A percentile compares a stretch with the other conserved stretches of the same genome.
Evolutionary conservation across 371 early-diverging fungal species (phyloP).

Genomic region (Syncephalastrum monosporum): DNA sequence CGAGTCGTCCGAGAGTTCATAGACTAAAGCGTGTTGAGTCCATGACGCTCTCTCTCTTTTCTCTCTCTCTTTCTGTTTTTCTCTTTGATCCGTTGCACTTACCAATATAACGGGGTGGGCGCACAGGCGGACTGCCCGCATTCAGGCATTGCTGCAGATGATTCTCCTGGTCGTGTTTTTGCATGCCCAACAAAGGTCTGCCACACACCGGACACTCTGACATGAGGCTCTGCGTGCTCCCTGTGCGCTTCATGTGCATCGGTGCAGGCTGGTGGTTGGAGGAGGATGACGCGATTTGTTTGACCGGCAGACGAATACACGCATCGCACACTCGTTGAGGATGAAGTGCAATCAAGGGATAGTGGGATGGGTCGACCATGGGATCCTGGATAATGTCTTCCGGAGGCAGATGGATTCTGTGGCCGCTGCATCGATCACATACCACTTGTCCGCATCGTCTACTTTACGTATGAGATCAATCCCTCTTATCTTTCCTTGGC

Average conservation of each 20-base stretch:
- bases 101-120: constrained; percentile 71
- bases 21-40: constrained; percentile 31
- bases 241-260: constrained; percentile 37
- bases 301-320: constrained; percentile 28
- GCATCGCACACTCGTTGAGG: constrained; percentile 53
- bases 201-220: constrained; percentile 84
- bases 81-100: constrained; percentile 18
- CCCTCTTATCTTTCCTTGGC: constrained; percentile 2
- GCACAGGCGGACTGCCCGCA: constrained; percentile 44
- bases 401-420: constrained; percentile 46
- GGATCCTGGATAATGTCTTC: constrained; percentile 50
- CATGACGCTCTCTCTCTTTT: background rate
- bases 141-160: constrained; percentile 78
- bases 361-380: constrained; percentile 36
- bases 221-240: constrained; percentile 62
- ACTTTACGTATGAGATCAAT: constrained; percentile 12
- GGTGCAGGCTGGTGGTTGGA: constrained; percentile 7
- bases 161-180: constrained; percentile 67
- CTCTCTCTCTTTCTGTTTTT: background rate
- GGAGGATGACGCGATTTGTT: constrained; percentile 13
- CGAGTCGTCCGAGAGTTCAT: constrained; percentile 57
- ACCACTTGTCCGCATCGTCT: constrained; percentile 76
- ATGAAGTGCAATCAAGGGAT: constrained; percentile 35
- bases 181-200: constrained; percentile 35
- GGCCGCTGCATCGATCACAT: constrained; percentile 68